These are phyloP conservation scores for Funneliformis caledonium DNA, from an alignment of 371 early-diverging fungal species.

Conservation along the genomic window DNA sequence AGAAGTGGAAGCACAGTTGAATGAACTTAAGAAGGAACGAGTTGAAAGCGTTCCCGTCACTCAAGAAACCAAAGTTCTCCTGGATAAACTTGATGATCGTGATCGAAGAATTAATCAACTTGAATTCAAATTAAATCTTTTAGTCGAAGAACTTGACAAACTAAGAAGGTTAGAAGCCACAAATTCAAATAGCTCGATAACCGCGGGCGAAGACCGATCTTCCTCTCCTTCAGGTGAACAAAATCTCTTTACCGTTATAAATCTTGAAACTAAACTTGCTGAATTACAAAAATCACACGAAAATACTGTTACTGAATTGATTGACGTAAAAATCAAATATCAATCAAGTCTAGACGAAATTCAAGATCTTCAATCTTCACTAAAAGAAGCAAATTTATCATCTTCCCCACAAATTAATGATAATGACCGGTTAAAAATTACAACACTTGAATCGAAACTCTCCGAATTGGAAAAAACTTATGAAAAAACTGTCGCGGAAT, in stretches of 20 bases:
- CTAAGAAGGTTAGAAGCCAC: not conserved
- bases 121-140: conserved; percentile 4
- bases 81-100: conserved; percentile 22
- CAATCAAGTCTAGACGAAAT: conserved; percentile 19
- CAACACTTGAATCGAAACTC: conserved; percentile 19
- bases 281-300: conserved; percentile 3
- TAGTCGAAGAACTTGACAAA: conserved; percentile 19
- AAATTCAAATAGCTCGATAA: not conserved
- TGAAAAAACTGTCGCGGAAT: not conserved
- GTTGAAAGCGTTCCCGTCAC: not conserved
- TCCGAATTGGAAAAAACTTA: conserved; percentile 2
- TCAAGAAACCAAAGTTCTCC: conserved; percentile 30
- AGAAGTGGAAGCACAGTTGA: conserved; percentile 39
- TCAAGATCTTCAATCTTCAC: not conserved
- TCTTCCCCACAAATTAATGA: not conserved
- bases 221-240: not conserved
- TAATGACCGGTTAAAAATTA: not conserved
- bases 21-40: conserved; percentile 38
- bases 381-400: not conserved
- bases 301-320: not conserved
- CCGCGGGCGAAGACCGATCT: not conserved
- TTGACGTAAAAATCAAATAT: conserved; percentile 25
- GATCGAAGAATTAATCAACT: conserved; percentile 4
- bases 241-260: not conserved
- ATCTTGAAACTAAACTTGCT: conserved; percentile 17